Conservation (phyloP, 176 grass and related monocot species). For the Hordeum marinum region DNA sequence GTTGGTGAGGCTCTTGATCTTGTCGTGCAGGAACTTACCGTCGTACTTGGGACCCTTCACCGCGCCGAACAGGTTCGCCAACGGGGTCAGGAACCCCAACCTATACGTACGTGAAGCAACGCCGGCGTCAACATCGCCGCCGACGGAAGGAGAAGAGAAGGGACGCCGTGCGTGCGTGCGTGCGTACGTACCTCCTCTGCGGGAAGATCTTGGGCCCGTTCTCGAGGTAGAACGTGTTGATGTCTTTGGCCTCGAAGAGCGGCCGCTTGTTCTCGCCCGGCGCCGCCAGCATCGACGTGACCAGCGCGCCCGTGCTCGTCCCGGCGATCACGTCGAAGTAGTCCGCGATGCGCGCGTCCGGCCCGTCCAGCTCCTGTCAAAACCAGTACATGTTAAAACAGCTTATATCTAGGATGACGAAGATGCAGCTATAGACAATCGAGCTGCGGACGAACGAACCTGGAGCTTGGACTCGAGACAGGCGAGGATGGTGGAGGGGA, state of each 20-base stretch:
- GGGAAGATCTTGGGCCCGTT: slow-evolving; percentile 65
- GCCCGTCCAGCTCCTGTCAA: slow-evolving; percentile 50
- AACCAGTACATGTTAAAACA: not conserved
- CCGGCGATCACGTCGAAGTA: slow-evolving; percentile 85
- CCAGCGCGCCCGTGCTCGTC: slow-evolving; percentile 61
- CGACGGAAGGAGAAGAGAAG: too few species aligned
- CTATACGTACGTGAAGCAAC: not conserved
- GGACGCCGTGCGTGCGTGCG: not conserved
- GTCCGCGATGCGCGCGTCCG: slow-evolving; percentile 42
- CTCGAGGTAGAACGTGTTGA: slow-evolving; percentile 55
- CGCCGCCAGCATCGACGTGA: slow-evolving; percentile 53
- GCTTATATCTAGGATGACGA: too few species aligned
- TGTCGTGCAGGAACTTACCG: too few species aligned
- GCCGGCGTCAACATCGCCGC: too few species aligned
- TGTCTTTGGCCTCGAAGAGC: slow-evolving; percentile 43
- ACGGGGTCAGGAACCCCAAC: not conserved
- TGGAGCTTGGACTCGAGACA: slow-evolving; percentile 65
- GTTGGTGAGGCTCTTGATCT: too few species aligned
- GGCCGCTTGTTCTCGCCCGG: slow-evolving; percentile 43
- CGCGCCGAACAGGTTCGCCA: not conserved
- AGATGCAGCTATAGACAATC: too few species aligned
- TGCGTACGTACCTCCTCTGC: slow-evolving; percentile 8
- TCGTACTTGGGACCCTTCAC: slow-evolving; percentile 6
- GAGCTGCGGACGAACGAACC: too few species aligned
- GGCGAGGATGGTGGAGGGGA: not conserved